Base-by-base conservation (phyloP, 1,284 basidiomycete species). In the Microbotryomycetes sp. region DNA sequence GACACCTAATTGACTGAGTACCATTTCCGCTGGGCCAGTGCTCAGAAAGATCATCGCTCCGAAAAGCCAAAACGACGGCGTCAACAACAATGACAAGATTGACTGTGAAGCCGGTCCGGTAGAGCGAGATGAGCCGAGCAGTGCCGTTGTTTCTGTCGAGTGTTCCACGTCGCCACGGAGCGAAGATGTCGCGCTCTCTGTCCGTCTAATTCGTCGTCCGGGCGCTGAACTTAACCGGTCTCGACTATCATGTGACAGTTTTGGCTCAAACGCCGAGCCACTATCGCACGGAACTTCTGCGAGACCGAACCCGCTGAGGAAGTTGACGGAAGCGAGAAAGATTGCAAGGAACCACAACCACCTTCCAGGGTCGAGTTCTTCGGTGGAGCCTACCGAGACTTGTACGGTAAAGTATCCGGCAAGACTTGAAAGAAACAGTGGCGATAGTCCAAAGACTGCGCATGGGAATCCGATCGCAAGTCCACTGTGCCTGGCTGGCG, bases 391-490 rank as follows among this genome's bases (percentile, higher is more conserved):
- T 26, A n/a, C 28, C 26, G 50, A 52, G 5, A 29, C 55, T n/a
- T 27, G 30, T 21, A 54, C 48, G 21, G 66, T 69, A 56, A 71
- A 72, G 51, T 62, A 57, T 2, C 62, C 59, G 2, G 70, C 68
- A 35, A 72, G 47, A 24, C 54, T 31, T 5, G 68, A 68, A 6
- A 72, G 65, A 48, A 71, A 67, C 6, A 72, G 60, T 2, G 71
- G 71, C 5, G 66, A 68, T 15, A 71, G 59, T 5, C 71, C 71
- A 28, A 72, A 71, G 31, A 71, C 54, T 23, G 70, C 64, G 35
- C 65, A 70, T 0, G 68, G 68, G 1, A 70, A 21, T 5, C 63
- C 71, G 45, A 72, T 71, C 7, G 68, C 65, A 5, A 71, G 55
- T 5, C 70, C 70, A 18, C 65, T 60, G 30, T 71, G 69, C 11